Base-by-base conservation (phyloP, 2,329 filamentous ascomycete genomes). In the Trichothecium sympodiale region DNA sequence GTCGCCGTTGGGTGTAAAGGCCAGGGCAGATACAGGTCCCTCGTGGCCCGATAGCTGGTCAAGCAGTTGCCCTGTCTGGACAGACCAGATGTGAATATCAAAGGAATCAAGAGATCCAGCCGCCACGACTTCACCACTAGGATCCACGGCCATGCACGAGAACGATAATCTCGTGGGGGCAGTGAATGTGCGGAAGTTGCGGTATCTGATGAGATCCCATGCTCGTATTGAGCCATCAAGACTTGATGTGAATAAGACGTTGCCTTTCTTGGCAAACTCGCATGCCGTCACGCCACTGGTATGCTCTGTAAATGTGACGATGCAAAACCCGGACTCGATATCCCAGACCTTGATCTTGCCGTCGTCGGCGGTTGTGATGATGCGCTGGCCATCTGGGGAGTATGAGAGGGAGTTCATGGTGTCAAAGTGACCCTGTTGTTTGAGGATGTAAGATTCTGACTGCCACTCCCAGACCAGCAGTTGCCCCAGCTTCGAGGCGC, bases 391-490 rank as follows among this genome's bases (percentile, higher is more conserved):
- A 50, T 95, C 89, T 0, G 91, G 88, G 5, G 91, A 89, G 59
- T 96, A 98, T 8, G 83, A 81, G 4, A 98, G 68, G 1, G 87
- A 75, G 57, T 96, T 96, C 75, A 96, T 88, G 3, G 86, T 83
- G 55, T 98, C 91, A 45, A 94, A 88, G 59, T 98, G 91, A 0
- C 89, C 91, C 58, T 96, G 91, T 53, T 98, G 91, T 61, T 98
- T 98, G 33, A 98, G 67, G 39, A 98, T 93, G 57, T 98, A 98
- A 5, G 89, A 96, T 59, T 98, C 93, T 0, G 91, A 98, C 55
- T 96, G 89, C 88, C 93, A 98, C 57, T 98, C 91, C 91, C 91
- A 98, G 4, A 98, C 91, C 4, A 98, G 65, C n/a, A 98, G 68
- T 54, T 98, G 91, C 1, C 93, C 93, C 5, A 94, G 71, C 50